Percentiles rank a stretch among this genome's conserved stretches.
Evolutionary conservation across 1,284 basidiomycete species (phyloP).

Genomic region (Lignosus rhinocerotis): DNA sequence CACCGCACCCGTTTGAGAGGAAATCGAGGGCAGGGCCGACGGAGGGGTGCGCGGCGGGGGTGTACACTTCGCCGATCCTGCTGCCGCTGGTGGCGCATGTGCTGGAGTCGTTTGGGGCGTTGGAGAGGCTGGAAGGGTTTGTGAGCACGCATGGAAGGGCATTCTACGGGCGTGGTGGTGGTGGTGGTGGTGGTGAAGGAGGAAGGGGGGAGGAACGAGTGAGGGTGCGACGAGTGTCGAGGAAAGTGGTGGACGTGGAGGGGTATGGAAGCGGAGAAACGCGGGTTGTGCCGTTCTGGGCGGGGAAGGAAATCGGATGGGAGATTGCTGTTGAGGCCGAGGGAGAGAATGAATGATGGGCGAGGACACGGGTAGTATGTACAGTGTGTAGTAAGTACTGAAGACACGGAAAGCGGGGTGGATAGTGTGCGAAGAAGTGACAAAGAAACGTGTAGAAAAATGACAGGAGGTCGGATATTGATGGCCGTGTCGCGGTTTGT

Average conservation of each 20-base stretch:
- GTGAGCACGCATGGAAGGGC: conserved; percentile 74
- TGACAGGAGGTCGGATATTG: background rate
- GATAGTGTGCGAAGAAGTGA: background rate
- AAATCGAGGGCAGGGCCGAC: conserved; percentile 79
- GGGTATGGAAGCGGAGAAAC: conserved; percentile 47
- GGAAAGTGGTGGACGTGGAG: conserved; percentile 51
- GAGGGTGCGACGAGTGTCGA: conserved; percentile 38
- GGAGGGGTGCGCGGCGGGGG: conserved; percentile 87
- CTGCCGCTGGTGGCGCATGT: conserved; percentile 86
- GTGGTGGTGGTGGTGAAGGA: no score
- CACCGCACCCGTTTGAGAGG: conserved; percentile 83
- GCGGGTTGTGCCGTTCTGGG: conserved; percentile 90
- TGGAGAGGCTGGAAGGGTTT: conserved; percentile 81
- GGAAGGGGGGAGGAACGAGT: conserved; percentile 30
- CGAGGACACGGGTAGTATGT: background rate
- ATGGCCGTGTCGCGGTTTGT: background rate
- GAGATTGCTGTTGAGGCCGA: conserved; percentile 54
- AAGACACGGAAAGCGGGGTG: background rate
- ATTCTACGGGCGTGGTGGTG: conserved; percentile 72
- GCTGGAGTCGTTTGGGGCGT: conserved; percentile 83
- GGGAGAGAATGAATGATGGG: background rate
- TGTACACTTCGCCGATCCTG: conserved; percentile 90
- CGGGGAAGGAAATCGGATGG: conserved; percentile 85
- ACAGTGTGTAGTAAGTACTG: no score
- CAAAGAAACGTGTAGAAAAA: background rate